These are phyloP conservation scores for Plasmodium sp. DNA, from an alignment of 169 alveolate genomes.

Conservation along the genomic window DNA sequence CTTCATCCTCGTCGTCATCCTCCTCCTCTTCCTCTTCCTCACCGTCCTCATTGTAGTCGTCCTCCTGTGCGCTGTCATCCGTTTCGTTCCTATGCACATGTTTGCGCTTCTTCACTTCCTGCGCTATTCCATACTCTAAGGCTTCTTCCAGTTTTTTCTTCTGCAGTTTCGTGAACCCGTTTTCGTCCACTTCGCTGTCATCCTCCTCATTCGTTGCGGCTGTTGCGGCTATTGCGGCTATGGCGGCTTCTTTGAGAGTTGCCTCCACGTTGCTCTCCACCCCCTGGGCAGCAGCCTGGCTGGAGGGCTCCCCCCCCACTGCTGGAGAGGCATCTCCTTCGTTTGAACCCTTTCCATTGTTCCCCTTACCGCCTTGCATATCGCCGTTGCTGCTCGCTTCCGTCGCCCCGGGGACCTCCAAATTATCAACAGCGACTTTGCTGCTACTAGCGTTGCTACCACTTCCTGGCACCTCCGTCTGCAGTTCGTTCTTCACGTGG, in stretches of 20 bases:
- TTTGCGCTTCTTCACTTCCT: background rate
- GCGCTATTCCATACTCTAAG: constrained; percentile 42
- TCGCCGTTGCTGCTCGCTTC: background rate
- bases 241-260: background rate
- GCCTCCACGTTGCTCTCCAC: no score
- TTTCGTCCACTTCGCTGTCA: constrained; percentile 9
- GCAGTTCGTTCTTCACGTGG: background rate
- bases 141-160: constrained; percentile 58
- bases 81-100: background rate
- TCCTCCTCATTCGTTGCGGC: background rate
- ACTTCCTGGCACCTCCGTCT: background rate
- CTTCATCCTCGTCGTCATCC: background rate
- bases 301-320: background rate
- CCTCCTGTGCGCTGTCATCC: constrained; percentile 18
- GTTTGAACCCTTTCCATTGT: background rate
- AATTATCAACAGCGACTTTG: background rate
- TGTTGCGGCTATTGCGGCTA: background rate
- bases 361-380: background rate
- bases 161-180: background rate
- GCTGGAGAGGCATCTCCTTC: background rate
- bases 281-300: background rate
- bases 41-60: background rate
- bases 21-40: constrained; percentile 27
- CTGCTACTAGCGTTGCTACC: background rate
- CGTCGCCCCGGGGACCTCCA: background rate